Evolutionary conservation across 1,139 yeast species (phyloP).

Genomic region (Pichia sp.): DNA sequence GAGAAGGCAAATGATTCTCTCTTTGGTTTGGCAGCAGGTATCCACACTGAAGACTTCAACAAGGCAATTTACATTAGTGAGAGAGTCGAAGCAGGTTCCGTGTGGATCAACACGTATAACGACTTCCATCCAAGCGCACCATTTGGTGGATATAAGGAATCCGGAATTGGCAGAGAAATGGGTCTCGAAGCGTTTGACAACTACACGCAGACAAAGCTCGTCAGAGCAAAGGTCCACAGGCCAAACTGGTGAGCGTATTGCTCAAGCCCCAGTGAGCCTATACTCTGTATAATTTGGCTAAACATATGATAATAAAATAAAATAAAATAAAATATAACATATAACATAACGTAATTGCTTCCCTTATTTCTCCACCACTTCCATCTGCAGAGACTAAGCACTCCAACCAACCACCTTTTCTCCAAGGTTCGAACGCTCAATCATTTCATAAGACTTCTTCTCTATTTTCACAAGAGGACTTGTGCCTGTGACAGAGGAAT

Average conservation of each 20-base stretch:
- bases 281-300: too few species aligned
- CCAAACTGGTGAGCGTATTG: slow-evolving; percentile 15
- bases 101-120: slow-evolving; percentile 80
- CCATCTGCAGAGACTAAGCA: too few species aligned
- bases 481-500: too few species aligned
- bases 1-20: slow-evolving; percentile 63
- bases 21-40: slow-evolving; percentile 83
- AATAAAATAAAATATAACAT: too few species aligned
- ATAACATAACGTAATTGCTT: too few species aligned
- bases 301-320: too few species aligned
- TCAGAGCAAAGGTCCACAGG: slow-evolving; percentile 37
- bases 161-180: slow-evolving; percentile 92
- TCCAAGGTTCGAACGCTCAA: too few species aligned
- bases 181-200: slow-evolving; percentile 78
- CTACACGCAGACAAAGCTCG: slow-evolving; percentile 79
- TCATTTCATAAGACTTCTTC: too few species aligned
- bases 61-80: slow-evolving; percentile 59
- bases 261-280: too few species aligned
- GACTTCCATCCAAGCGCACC: slow-evolving; percentile 75
- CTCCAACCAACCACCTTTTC: too few species aligned
- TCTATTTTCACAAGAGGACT: too few species aligned
- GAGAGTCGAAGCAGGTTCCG: slow-evolving; percentile 70
- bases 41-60: slow-evolving; percentile 59
- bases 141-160: slow-evolving; percentile 78
- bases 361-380: too few species aligned